Conservation (phyloP, 805 yeast species). For the Yarrowia osloensis region DNA sequence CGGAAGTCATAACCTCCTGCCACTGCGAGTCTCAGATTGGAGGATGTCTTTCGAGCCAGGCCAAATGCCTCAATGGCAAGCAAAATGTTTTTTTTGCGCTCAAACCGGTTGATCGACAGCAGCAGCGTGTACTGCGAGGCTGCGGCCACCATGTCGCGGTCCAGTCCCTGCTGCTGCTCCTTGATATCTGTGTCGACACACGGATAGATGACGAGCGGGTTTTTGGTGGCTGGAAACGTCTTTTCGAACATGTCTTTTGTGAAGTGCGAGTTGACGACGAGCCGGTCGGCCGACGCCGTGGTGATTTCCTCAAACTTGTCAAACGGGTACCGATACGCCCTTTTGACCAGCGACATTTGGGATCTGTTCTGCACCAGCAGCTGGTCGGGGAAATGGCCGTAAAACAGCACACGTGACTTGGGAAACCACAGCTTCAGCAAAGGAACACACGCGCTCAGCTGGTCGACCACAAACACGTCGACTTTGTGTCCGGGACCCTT, state of each 20-base stretch:
- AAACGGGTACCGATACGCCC: slow-evolving; percentile 75
- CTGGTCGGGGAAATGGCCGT: slow-evolving; percentile 96
- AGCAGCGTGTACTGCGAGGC: slow-evolving; percentile 46
- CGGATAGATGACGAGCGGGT: slow-evolving; percentile 68
- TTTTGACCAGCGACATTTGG: slow-evolving; percentile 56
- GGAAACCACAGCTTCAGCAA: slow-evolving; percentile 48
- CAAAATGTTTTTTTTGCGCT: slow-evolving; percentile 76
- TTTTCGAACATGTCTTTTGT: slow-evolving; percentile 68
- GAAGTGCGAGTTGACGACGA: slow-evolving; percentile 86
- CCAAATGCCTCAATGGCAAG: slow-evolving; percentile 75
- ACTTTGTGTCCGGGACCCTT: slow-evolving; percentile 51
- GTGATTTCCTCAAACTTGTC: slow-evolving; percentile 82
- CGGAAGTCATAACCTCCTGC: slow-evolving; percentile 91
- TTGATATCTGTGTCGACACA: slow-evolving; percentile 60
- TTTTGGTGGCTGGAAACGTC: slow-evolving; percentile 52
- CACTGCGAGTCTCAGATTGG: slow-evolving; percentile 55
- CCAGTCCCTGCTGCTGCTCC: slow-evolving; percentile 29
- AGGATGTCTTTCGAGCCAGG: slow-evolving; percentile 42
- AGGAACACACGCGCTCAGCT: slow-evolving; percentile 82
- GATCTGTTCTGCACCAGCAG: slow-evolving; percentile 53
- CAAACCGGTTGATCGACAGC: slow-evolving; percentile 85
- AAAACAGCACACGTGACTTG: slow-evolving; percentile 64
- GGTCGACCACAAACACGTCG: slow-evolving; percentile 85
- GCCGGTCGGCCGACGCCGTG: slow-evolving; percentile 69
- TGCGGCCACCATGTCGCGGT: slow-evolving; percentile 15